phyloP scores from a whole-genome alignment of 2,329 filamentous ascomycete genomes.

The Colletotrichum paranaense region DNA sequence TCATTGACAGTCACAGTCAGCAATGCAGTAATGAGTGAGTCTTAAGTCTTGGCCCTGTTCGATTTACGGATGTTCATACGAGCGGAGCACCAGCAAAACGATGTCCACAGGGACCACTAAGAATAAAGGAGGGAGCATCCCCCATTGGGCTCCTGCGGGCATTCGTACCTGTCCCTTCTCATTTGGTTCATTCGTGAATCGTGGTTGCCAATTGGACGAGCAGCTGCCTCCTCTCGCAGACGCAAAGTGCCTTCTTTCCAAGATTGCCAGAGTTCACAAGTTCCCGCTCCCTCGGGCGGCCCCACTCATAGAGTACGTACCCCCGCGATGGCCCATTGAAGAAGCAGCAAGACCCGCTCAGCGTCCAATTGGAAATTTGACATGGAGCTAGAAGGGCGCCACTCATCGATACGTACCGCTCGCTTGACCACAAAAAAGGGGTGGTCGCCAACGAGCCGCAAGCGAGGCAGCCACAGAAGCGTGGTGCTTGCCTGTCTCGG shows the following conservation, averaged over 20 bases:
- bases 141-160: background rate
- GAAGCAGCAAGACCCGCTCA: constrained; percentile 13
- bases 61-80: constrained; percentile 31
- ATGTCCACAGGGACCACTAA: background rate
- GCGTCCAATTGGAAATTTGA: constrained; percentile 20
- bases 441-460: constrained; percentile 8
- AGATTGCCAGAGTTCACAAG: background rate
- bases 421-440: background rate
- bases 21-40: background rate
- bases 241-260: background rate
- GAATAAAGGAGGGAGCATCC: background rate
- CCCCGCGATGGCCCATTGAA: background rate
- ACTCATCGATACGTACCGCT: constrained; percentile 1
- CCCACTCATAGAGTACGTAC: background rate
- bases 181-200: background rate
- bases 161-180: background rate
- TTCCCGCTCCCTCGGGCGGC: background rate
- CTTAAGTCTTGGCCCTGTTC: constrained; percentile 6
- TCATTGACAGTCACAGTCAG: background rate
- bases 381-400: background rate
- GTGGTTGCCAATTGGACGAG: background rate
- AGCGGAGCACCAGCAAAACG: background rate
- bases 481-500: constrained; percentile 19
- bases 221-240: background rate
- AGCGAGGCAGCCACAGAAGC: constrained; percentile 20